Evolutionary conservation across 2,329 filamentous ascomycete species (phyloP).

Genomic region (Orbilia blumenaviensis): DNA sequence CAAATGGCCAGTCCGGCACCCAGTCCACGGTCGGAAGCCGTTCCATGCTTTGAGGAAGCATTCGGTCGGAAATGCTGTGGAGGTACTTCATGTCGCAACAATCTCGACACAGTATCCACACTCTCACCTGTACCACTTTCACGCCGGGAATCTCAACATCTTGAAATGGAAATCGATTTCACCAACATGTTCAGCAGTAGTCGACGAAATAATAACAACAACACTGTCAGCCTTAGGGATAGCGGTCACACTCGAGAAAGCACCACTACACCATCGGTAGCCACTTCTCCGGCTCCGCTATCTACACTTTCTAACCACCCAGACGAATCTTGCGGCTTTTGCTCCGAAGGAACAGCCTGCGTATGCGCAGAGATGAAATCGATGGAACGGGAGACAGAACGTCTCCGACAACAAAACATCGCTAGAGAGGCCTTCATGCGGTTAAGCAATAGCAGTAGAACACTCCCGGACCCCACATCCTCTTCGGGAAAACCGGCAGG

Average conservation of each 20-base stretch:
- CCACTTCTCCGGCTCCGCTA: constrained; percentile 68
- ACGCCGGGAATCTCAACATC: constrained; percentile 27
- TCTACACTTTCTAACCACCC: constrained; percentile 59
- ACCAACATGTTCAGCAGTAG: constrained; percentile 62
- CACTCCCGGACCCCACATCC: constrained; percentile 58
- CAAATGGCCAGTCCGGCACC: constrained; percentile 57
- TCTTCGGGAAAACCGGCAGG: constrained; percentile 62
- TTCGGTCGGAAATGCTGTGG: constrained; percentile 52
- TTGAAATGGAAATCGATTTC: constrained; percentile 75
- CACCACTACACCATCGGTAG: constrained; percentile 57
- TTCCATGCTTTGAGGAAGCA: constrained; percentile 49
- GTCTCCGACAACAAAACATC: constrained; percentile 38
- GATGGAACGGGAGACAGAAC: constrained; percentile 55
- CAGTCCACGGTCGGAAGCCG: constrained; percentile 42
- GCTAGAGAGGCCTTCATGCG: constrained; percentile 44
- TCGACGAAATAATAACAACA: constrained; percentile 26
- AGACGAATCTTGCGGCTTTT: constrained; percentile 81
- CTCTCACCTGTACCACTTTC: constrained; percentile 36
- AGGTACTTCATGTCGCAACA: constrained; percentile 39
- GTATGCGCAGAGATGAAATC: constrained; percentile 75
- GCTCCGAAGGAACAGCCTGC: constrained; percentile 81
- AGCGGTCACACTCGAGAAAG: not conserved
- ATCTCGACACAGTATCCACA: constrained; percentile 39
- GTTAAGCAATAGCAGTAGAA: constrained; percentile 62
- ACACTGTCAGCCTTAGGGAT: not conserved